phyloP scores from a whole-genome alignment of 2,329 filamentous ascomycete species.

The Cytospora mali region DNA sequence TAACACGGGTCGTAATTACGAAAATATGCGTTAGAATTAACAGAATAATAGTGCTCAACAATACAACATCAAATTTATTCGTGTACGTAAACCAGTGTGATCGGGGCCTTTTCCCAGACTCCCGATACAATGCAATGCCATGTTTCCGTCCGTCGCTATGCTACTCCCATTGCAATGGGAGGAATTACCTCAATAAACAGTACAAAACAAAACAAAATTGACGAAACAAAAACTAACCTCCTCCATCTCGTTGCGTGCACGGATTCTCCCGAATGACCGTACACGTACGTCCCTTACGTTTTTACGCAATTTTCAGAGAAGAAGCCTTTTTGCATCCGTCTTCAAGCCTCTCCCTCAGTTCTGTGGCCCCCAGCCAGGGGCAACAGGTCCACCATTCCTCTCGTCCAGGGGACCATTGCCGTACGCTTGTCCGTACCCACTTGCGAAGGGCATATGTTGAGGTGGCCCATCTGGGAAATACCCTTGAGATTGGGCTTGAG shows the following conservation, averaged over 20 bases:
- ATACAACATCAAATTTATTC: neutral
- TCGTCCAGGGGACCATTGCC: slow-evolving; percentile 9
- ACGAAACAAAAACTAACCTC: neutral
- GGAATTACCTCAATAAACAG: neutral
- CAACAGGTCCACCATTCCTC: slow-evolving; percentile 4
- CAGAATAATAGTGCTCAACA: neutral
- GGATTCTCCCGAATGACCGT: no score
- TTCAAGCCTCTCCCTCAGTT: neutral
- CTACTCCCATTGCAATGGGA: neutral
- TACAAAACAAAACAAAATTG: neutral
- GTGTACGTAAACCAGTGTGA: neutral
- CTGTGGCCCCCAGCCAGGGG: slow-evolving; percentile 16
- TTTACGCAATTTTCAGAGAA: no score
- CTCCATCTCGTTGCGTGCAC: no score
- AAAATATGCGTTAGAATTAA: neutral
- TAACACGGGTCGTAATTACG: neutral
- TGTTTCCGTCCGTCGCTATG: slow-evolving; percentile 21
- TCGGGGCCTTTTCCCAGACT: neutral
- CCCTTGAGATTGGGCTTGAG: neutral
- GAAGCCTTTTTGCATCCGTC: no score
- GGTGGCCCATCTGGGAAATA: slow-evolving; percentile 8
- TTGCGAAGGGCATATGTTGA: neutral
- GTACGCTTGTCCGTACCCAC: slow-evolving; percentile 3
- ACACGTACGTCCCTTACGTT: no score
- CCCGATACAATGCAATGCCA: slow-evolving; percentile 18